Base-by-base conservation (phyloP, 2,329 filamentous ascomycete species). In the Drechslerella coelobrocha region DNA sequence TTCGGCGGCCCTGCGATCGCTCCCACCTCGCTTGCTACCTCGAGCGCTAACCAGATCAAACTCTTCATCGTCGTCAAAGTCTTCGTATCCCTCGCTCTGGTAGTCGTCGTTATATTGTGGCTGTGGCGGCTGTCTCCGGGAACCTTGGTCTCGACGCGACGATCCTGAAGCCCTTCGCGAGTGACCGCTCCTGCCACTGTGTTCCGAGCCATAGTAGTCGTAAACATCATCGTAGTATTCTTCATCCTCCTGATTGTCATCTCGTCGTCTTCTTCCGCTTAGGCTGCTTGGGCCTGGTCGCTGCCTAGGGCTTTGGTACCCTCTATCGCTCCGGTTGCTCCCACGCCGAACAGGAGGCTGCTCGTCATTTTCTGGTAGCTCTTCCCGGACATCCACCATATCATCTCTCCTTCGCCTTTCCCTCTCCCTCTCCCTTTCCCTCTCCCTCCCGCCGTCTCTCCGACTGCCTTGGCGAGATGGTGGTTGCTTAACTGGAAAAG, bases 61-160 rank as follows among this genome's bases (percentile, higher is more conserved):
- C 21, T 91, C 89, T 17, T 84, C 86, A 73, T 91, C 88, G 73
- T 94, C 88, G 53, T 75, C 75, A n/a, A 76, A 75, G 68, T 90
- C 88, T 74, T 89, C 88, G 61, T 89, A 86, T 74, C 88, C 89
- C n/a, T 83, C 87, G 63, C 86, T 87, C 52, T 91, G 88, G 0
- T 91, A 89, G 69, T 93, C 90, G 73, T 95, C 91, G 72, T 92
- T 89, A 14, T 74, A 73, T 90, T 89, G 76, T 89, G 48, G 62
- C 12, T 17, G 55, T 2, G 55, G 55, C 10, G 55, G 92, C 56
- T 84, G 85, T 75, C 65, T 61, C 14, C 65, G 57, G 37, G 57
- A 61, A 4, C 76, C 74, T 75, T 72, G 76, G 50, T 47, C 78
- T 77, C 69, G 82, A 75, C 72, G 80, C 66, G 80, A 81, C 74